phyloP scores from a whole-genome alignment of 2,329 filamentous ascomycete species.

The Periconia digitata region DNA sequence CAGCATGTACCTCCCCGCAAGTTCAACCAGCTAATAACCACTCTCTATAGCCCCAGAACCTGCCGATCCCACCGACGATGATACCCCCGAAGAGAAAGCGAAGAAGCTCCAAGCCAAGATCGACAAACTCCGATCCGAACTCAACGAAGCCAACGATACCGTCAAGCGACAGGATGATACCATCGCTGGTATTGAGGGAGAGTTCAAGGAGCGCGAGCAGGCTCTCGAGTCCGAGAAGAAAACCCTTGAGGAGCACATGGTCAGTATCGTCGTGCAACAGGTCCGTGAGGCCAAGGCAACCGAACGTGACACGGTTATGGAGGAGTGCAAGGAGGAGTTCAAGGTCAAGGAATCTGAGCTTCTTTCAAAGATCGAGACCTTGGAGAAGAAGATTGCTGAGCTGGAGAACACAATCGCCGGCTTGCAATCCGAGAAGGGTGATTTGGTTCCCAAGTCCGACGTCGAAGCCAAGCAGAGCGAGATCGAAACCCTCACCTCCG shows the following conservation, averaged over 20 bases:
- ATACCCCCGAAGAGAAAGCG: conserved; percentile 32
- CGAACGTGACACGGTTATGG: conserved; percentile 38
- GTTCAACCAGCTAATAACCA: conserved; percentile 4
- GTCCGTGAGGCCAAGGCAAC: conserved; percentile 43
- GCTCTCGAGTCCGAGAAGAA: conserved; percentile 41
- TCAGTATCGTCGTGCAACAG: conserved; percentile 45
- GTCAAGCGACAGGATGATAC: conserved; percentile 25
- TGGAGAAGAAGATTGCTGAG: conserved; percentile 32
- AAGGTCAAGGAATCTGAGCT: conserved; percentile 26
- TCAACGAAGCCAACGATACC: conserved; percentile 37
- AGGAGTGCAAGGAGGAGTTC: conserved; percentile 39
- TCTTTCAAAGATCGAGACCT: conserved; percentile 26
- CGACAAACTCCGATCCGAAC: conserved; percentile 29
- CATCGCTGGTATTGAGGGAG: conserved; percentile 27
- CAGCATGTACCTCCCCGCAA: background rate
- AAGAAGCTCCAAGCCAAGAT: conserved; percentile 38
- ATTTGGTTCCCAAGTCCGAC: conserved; percentile 21
- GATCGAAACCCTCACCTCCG: conserved; percentile 23
- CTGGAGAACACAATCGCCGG: conserved; percentile 27
- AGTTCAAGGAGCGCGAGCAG: conserved; percentile 34
- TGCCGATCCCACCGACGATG: conserved; percentile 30
- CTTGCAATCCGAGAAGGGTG: conserved; percentile 16
- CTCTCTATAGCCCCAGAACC: conserved; percentile 19
- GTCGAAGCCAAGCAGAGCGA: conserved; percentile 33
- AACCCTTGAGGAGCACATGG: conserved; percentile 45